Conservation (phyloP, 129 eudicot genomes). For the Flaveria ramosissima region DNA sequence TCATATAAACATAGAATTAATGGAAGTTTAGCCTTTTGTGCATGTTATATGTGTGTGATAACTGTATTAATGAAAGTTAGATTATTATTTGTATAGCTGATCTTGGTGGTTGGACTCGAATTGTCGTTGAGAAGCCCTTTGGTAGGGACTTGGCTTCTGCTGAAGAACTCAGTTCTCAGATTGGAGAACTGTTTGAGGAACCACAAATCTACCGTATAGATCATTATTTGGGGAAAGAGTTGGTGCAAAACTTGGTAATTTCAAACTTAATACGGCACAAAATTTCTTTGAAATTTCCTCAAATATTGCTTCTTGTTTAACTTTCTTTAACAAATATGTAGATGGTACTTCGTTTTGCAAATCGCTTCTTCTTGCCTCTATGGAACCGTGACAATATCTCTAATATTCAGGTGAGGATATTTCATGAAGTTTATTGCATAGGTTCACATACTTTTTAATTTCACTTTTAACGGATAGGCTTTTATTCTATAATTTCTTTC, state of each 20-base stretch:
- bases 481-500: slow-evolving; percentile 18
- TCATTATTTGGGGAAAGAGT: slow-evolving; percentile 94
- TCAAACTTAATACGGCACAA: background rate
- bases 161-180: slow-evolving; percentile 85
- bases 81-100: slow-evolving; percentile 53
- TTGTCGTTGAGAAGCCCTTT: slow-evolving; percentile 99
- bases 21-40: background rate
- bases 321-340: slow-evolving; percentile 37
- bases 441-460: background rate
- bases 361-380: slow-evolving; percentile 89
- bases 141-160: slow-evolving; percentile 96
- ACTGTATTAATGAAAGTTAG: slow-evolving; percentile 20
- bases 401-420: slow-evolving; percentile 75
- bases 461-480: background rate
- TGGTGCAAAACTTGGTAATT: slow-evolving; percentile 96
- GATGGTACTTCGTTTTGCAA: slow-evolving; percentile 99
- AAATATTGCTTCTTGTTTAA: background rate
- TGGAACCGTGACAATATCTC: slow-evolving; percentile 97
- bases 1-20: background rate
- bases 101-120: slow-evolving; percentile 98
- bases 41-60: background rate
- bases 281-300: background rate
- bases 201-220: slow-evolving; percentile 97
- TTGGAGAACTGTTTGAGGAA: slow-evolving; percentile 94
- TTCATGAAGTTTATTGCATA: slow-evolving; percentile 3